A percentile compares a stretch with the other conserved stretches of the same genome.
phyloP scores from a whole-genome alignment of 78 protist genomes.

The Dictyostelium intermedium region DNA sequence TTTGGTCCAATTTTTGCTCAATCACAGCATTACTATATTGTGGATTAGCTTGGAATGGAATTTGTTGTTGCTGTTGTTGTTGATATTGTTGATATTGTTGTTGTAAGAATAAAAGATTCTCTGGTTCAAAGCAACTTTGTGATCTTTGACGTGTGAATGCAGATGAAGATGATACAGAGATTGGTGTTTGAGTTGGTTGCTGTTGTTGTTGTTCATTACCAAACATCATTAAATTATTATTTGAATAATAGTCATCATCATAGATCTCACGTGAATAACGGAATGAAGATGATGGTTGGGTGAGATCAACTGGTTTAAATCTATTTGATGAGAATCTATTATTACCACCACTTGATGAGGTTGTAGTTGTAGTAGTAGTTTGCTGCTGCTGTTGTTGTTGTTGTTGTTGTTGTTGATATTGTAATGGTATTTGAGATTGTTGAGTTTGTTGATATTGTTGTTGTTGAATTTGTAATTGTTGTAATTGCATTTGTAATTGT shows the following conservation, averaged over 20 bases:
- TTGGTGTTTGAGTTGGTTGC: background rate
- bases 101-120: background rate
- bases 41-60: background rate
- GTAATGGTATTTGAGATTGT: slow-evolving; percentile 3
- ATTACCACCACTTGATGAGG: background rate
- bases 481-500: slow-evolving; percentile 20
- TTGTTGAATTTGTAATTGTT: slow-evolving; percentile 21
- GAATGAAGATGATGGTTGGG: background rate
- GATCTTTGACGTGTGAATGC: slow-evolving; percentile 56
- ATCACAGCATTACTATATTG: slow-evolving; percentile 8
- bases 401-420: slow-evolving; percentile 1
- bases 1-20: slow-evolving; percentile 52
- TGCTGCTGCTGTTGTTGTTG: background rate
- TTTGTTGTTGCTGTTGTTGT: slow-evolving; percentile 6
- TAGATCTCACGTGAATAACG: background rate
- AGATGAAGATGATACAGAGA: background rate
- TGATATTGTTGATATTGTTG: background rate
- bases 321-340: slow-evolving; percentile 13
- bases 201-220: background rate
- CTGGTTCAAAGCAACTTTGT: slow-evolving; percentile 63
- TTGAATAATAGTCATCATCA: slow-evolving; percentile 7
- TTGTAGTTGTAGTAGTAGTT: background rate
- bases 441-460: slow-evolving; percentile 2
- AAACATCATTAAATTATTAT: background rate
- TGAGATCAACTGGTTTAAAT: slow-evolving; percentile 1